Evolutionary conservation across 2,329 filamentous ascomycete genomes (phyloP).

Genomic region (Sclerotinia borealis): DNA sequence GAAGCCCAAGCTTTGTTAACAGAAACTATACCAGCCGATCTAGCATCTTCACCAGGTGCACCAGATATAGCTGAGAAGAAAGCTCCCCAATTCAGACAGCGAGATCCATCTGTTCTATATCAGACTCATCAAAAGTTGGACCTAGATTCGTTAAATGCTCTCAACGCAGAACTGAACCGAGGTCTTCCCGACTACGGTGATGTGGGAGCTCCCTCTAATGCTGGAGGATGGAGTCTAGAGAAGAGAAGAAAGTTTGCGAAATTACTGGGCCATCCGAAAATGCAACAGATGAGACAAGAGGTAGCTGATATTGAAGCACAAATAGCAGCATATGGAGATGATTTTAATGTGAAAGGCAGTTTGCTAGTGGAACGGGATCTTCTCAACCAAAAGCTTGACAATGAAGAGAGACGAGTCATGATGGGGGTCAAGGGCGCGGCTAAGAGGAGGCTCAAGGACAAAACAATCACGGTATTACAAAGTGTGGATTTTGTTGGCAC

Average conservation of each 20-base stretch:
- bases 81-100: neutral
- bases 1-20: neutral
- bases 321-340: neutral
- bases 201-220: neutral
- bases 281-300: neutral
- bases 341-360: neutral
- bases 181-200: neutral
- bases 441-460: neutral
- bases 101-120: constrained; percentile 6
- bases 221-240: neutral
- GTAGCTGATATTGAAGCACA: neutral
- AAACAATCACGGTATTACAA: neutral
- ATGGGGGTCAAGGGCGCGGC: neutral
- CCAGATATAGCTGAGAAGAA: neutral
- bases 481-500: neutral
- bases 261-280: neutral
- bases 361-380: neutral
- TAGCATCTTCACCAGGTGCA: neutral
- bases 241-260: neutral
- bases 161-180: neutral
- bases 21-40: neutral
- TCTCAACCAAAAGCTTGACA: neutral
- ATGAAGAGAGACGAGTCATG: neutral
- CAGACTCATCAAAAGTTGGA: neutral
- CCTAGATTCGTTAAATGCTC: neutral